Percentiles rank a stretch among this genome's conserved stretches.
phyloP scores from a whole-genome alignment of 306 rosid genomes.

The Pterocarpus santalinus region DNA sequence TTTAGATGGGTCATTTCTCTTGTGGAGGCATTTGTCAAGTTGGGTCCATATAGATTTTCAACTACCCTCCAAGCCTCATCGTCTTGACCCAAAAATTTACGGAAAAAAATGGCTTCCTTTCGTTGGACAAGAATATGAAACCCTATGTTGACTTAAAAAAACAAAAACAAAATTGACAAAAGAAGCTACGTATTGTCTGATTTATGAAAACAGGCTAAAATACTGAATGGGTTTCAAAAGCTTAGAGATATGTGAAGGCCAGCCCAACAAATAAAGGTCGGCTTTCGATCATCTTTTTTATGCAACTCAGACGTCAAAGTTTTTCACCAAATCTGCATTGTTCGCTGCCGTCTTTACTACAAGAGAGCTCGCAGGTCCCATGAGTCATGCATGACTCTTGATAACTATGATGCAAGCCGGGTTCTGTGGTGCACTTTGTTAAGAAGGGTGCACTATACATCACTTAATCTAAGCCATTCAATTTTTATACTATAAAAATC shows the following conservation, averaged over 20 bases:
- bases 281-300: neutral
- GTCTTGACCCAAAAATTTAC: no score
- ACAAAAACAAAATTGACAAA: no score
- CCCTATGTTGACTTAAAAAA: no score
- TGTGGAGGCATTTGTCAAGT: neutral
- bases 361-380: slow-evolving; percentile 30
- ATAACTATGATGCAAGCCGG: no score
- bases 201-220: neutral
- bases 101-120: no score
- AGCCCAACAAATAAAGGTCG: slow-evolving; percentile 4
- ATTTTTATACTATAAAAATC: no score
- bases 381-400: neutral
- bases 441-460: no score
- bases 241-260: neutral
- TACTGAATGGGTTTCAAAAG: slow-evolving; percentile 1
- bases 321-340: slow-evolving; percentile 18
- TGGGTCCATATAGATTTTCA: neutral
- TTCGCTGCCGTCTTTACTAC: neutral
- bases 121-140: no score
- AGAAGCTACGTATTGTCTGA: neutral
- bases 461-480: no score
- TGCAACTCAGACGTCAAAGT: neutral
- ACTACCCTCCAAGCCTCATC: neutral
- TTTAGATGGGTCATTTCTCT: neutral
- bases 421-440: no score